Evolutionary conservation across 352 stramenopile species (phyloP).

Genomic region (Phytophthora quininea): DNA sequence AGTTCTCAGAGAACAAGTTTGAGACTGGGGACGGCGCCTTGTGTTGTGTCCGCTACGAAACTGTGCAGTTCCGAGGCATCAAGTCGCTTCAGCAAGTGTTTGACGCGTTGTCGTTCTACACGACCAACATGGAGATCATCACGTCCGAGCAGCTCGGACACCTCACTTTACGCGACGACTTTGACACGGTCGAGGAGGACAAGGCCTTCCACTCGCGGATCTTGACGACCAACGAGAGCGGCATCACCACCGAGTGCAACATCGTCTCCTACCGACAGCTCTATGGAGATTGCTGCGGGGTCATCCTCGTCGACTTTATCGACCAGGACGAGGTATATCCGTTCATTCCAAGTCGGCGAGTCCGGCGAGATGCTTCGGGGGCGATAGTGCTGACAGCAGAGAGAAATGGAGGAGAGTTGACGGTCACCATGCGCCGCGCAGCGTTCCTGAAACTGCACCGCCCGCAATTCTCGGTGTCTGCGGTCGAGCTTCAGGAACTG

Average conservation of each 20-base stretch:
- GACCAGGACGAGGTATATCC: conserved; percentile 21
- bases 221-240: conserved; percentile 6
- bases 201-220: conserved; percentile 20
- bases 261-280: conserved; percentile 16
- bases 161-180: conserved; percentile 33
- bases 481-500: background rate
- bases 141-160: conserved; percentile 33
- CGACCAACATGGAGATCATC: conserved; percentile 41
- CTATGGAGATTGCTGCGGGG: background rate
- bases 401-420: background rate
- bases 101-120: conserved; percentile 27
- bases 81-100: conserved; percentile 29
- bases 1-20: conserved; percentile 22
- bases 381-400: conserved; percentile 14
- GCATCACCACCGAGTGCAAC: conserved; percentile 21
- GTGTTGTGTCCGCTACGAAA: conserved; percentile 20
- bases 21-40: conserved; percentile 17
- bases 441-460: conserved; percentile 6
- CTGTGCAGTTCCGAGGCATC: conserved; percentile 18
- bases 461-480: conserved; percentile 5
- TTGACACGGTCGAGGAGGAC: conserved; percentile 19
- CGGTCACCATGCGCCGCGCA: conserved; percentile 17
- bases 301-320: conserved; percentile 13
- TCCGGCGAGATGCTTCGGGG: conserved; percentile 15
- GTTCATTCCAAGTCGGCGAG: conserved; percentile 8